Conservation (phyloP, 2,329 filamentous ascomycete species). For the Cladophialophora chaetospira region DNA sequence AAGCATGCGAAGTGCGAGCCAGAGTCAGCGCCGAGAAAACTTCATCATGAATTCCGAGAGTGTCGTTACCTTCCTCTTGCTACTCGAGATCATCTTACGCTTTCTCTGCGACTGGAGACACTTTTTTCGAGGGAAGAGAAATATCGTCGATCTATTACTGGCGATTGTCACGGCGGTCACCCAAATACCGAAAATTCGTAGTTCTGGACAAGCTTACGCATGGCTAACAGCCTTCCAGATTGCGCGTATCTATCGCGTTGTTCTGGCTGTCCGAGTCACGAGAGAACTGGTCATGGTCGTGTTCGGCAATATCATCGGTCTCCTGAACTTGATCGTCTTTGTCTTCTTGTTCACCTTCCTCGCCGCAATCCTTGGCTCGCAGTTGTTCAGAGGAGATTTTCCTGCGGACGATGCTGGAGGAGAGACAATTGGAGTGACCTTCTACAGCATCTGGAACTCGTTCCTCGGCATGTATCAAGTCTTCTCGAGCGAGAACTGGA, state of each 20-base stretch:
- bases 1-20: constrained; percentile 72
- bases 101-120: constrained; percentile 76
- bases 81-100: constrained; percentile 79
- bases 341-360: constrained; percentile 95
- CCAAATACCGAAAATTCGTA: constrained; percentile 76
- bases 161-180: constrained; percentile 83
- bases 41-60: constrained; percentile 76
- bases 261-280: constrained; percentile 84
- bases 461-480: constrained; percentile 98
- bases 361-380: constrained; percentile 87
- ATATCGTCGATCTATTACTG: constrained; percentile 77
- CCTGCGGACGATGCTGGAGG: constrained; percentile 64
- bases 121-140: constrained; percentile 73
- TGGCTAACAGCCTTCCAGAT: constrained; percentile 96
- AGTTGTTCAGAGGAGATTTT: constrained; percentile 88
- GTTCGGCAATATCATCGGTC: constrained; percentile 86
- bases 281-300: constrained; percentile 82
- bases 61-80: constrained; percentile 73
- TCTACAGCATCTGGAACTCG: constrained; percentile 89
- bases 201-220: constrained; percentile 71
- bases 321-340: constrained; percentile 92
- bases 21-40: constrained; percentile 61
- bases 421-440: constrained; percentile 69
- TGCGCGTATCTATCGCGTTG: constrained; percentile 84
- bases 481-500: constrained; percentile 96